Percentiles rank a stretch among this genome's conserved stretches.
These are phyloP conservation scores for Gossypium davidsonii DNA, from an alignment of 441 rosid species.

Conservation along the genomic window DNA sequence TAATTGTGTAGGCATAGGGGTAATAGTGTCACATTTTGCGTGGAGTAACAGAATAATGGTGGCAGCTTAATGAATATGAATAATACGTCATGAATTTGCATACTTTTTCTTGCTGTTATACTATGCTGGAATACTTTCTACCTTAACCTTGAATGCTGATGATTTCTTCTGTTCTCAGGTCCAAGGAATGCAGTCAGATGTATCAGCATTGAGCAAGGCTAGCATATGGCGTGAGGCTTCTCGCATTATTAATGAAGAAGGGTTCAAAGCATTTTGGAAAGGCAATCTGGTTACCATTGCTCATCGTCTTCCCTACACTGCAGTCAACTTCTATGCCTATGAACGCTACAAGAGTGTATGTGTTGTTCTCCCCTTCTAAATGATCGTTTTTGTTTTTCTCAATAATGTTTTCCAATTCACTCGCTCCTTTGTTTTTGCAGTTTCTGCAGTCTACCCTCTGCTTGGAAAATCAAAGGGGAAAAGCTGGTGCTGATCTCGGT, in stretches of 20 bases:
- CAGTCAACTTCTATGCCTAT: constrained; percentile 78
- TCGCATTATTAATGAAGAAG: constrained; percentile 66
- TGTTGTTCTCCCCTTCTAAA: neutral
- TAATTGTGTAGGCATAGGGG: neutral
- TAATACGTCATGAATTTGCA: neutral
- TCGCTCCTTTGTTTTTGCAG: constrained; percentile 28
- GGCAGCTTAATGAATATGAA: neutral
- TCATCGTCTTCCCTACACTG: constrained; percentile 84
- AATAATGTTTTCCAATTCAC: neutral
- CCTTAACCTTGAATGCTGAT: neutral
- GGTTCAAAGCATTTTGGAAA: constrained; percentile 89
- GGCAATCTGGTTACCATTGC: constrained; percentile 88
- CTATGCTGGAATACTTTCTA: neutral
- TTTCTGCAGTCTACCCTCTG: constrained; percentile 43
- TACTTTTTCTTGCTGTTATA: neutral
- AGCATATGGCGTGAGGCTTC: constrained; percentile 74
- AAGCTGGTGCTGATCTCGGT: constrained; percentile 28
- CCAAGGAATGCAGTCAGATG: constrained; percentile 91
- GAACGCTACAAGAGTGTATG: constrained; percentile 36
- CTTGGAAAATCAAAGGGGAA: constrained; percentile 33
- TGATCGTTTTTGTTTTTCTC: neutral
- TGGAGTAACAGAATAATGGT: neutral
- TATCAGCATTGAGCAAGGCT: constrained; percentile 43
- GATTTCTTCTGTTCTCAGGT: constrained; percentile 38
- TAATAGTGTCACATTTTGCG: neutral